Evolutionary conservation across 192 early-diverging fungal species (phyloP), one percentile per base, ranked within the genome.

Genomic region (Paraglomus brasilianum): DNA sequence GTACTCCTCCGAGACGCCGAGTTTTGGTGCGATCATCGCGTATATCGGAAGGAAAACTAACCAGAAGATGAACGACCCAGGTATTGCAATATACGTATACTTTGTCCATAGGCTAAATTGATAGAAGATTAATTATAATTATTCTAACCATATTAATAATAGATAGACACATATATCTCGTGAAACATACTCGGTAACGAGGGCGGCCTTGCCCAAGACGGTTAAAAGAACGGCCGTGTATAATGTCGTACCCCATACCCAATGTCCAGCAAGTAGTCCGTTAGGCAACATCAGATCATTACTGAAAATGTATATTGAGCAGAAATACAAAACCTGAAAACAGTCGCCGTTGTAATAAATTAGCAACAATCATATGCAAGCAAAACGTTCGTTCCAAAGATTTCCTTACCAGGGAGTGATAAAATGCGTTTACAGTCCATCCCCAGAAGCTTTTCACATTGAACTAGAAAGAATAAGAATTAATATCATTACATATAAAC

Each of bases 351-450:
- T 44, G 50, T 42, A 8, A 57, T 0, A 22, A 40, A 45, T 41
- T 44, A 53, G 46, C 10, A 53, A 57, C 55, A 19, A 19, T 19
- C 8, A 19, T 53, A 8, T 9, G 14, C 14, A n/a, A 53, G 22
- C 14, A 22, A 53, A 53, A 51, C 11, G 8, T 8, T 30, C 72
- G 70, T 21, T 60, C 38, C 10, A 70, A 67, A 42, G 75, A 67
- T 38, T 65, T 64, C 49, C 80, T 81, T 49, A 92, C 72, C 45
- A 95, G 75, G 19, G 96, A 97, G 84, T 98, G 95, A 73, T 83
- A 93, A 70, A 96, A 92, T 14, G 94, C 94, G 75, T 96, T 98
- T 71, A 81, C 68, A 40, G 94, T 89, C 90, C 93, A 97, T 22
- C 88, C 85, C 93, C 95, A 97, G 80, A 98, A 98, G 36, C 83